Evolutionary conservation across 2,329 filamentous ascomycete species (phyloP).

Genomic region (Chrysosphaeria jannelii): DNA sequence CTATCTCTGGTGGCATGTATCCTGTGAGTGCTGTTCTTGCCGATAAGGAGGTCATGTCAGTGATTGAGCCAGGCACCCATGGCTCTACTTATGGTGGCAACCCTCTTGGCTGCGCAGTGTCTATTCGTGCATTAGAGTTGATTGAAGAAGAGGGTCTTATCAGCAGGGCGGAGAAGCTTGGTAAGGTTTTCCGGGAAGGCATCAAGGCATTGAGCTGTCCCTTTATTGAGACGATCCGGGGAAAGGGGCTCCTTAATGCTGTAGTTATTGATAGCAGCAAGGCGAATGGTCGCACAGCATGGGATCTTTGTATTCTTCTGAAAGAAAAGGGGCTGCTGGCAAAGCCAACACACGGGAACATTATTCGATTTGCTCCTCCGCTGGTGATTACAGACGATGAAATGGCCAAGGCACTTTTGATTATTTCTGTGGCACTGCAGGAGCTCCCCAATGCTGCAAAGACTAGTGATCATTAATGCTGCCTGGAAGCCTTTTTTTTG

Average conservation of each 20-base stretch:
- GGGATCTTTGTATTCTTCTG: constrained; percentile 87
- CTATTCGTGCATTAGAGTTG: constrained; percentile 79
- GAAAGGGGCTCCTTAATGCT: constrained; percentile 84
- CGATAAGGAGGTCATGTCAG: constrained; percentile 76
- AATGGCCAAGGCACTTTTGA: constrained; percentile 43
- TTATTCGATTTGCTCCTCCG: constrained; percentile 90
- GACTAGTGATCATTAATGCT: constrained; percentile 9
- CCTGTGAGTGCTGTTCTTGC: constrained; percentile 85
- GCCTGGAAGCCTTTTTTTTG: too few relatives aligned
- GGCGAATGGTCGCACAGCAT: constrained; percentile 62
- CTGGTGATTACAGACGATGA: constrained; percentile 79
- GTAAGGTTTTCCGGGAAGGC: constrained; percentile 55
- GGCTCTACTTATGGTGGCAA: constrained; percentile 97
- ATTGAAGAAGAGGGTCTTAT: constrained; percentile 78
- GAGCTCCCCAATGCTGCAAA: constrained; percentile 42
- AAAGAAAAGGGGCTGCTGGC: constrained; percentile 89
- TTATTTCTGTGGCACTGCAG: constrained; percentile 53
- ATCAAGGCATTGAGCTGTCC: constrained; percentile 46
- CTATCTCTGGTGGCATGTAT: constrained; percentile 95
- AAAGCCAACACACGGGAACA: constrained; percentile 95
- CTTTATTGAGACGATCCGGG: constrained; percentile 55
- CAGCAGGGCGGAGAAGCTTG: constrained; percentile 51
- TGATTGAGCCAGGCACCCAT: constrained; percentile 85
- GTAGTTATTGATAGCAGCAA: constrained; percentile 82
- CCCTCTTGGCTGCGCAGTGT: constrained; percentile 79